Base-by-base conservation (phyloP, 805 yeast species). In the Sugiyamaella marilandica region DNA sequence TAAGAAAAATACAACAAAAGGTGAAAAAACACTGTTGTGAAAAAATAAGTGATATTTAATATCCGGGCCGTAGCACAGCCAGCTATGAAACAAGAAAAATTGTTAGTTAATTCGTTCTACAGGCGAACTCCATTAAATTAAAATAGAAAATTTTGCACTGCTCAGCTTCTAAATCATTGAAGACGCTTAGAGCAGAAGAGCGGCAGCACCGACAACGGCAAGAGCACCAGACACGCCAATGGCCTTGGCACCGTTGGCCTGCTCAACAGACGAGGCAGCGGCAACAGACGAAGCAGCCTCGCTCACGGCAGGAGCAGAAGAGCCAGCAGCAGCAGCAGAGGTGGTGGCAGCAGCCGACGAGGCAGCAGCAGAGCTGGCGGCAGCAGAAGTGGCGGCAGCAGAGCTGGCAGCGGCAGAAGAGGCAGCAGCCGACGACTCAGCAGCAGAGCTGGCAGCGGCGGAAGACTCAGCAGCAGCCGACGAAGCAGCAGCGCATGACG, bases 171-270 rank as follows among this genome's bases (percentile, higher is more conserved):
- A 24, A 24, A 24, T 7, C 29, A 24, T 39, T 16, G 5, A 39
- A 16, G 5, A 13, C 43, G 32, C 32, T 45, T 45, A 45, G 36
- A 45, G 47, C 35, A 45, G 47, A 47, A 61, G 59, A 45, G 47
- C 59, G 41, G 57, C 60, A 26, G 62, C 65, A 46, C 43, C 57
- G 49, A 56, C 52, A 39, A 60, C 61, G 44, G 49, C 56, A 16
- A 50, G 52, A 48, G 50, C 60, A 46, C 55, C 55, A 50, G 52
- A 45, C 47, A 24, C 55, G 41, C 55, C 58, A 44, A 36, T 36
- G 33, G 47, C 47, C 11, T 18, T 14, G 47, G 55, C 61, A 49
- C 54, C 59, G 55, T 56, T 58, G 49, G 57, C 31, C 45, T 52
- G 43, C 46, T 51, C 56, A 45, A 50, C 55, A 21, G 54, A 10